These are phyloP conservation scores for Cercospora sp. DNA, from an alignment of 2,329 filamentous ascomycete genomes.

Conservation along the genomic window DNA sequence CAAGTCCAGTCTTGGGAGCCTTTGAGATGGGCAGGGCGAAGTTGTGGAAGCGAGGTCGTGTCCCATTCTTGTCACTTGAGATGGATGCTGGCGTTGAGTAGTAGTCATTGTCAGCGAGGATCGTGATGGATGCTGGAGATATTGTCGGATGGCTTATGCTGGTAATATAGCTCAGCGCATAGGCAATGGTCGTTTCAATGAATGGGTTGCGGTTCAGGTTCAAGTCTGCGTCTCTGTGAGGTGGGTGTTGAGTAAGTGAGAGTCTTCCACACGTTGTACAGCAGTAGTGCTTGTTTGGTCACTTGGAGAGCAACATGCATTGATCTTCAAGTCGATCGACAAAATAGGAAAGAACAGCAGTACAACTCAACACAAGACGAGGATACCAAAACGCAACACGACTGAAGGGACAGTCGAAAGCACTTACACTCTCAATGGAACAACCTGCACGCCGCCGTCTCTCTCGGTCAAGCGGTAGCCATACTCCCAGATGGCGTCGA, in stretches of 20 bases:
- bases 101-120: constrained; percentile 94
- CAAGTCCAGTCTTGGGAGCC: constrained; percentile 93
- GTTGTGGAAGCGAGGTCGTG: constrained; percentile 63
- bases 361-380: background rate
- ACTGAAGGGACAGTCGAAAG: background rate
- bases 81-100: constrained; percentile 69
- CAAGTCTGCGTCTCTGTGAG: constrained; percentile 40
- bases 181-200: constrained; percentile 86
- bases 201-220: constrained; percentile 71
- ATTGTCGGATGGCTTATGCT: constrained; percentile 56
- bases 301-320: constrained; percentile 5
- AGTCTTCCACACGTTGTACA: background rate
- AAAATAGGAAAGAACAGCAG: constrained; percentile 4
- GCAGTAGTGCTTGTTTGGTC: background rate
- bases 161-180: constrained; percentile 79
- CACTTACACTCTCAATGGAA: constrained; percentile 75
- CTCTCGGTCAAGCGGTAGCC: constrained; percentile 69
- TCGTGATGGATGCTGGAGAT: constrained; percentile 71
- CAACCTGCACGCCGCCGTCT: constrained; percentile 77
- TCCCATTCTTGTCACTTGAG: constrained; percentile 18
- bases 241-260: constrained; percentile 27
- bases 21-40: constrained; percentile 74
- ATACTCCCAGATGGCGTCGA: constrained; percentile 84
- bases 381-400: background rate
- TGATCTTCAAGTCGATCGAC: constrained; percentile 4